Base-by-base conservation (phyloP, 1,139 yeast genomes). In the Suhomyces bribrorum region DNA sequence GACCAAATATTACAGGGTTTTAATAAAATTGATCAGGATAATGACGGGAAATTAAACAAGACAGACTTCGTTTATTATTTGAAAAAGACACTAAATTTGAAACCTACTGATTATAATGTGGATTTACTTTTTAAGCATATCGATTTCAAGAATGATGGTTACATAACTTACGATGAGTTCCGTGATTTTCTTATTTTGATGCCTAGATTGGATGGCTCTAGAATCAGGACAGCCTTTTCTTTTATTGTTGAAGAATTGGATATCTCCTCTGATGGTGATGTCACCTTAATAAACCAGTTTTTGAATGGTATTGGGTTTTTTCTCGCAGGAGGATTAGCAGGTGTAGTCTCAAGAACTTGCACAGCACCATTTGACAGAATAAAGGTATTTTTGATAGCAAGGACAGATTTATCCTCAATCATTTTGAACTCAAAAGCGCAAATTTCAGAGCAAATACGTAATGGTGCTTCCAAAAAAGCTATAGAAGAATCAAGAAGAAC, bases 321-420 rank as follows among this genome's bases (percentile, higher is more conserved):
- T 55, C 62, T 89, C 25, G 96, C 97, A 1, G 98, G 98, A 25
- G 98, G 98, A 0, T 63, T 90, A 23, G 86, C 97, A 0, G 98
- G 98, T 2, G 98, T 92, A 5, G 85, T 92, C 4, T 88, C 97
- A n/a, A 79, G 98, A 64, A 89, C 97, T 0, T 85, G 95, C 53
- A 92, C 98, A 0, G 98, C 98, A 0, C 98, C 98, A 9, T 87
- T 92, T 53, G 98, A 92, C 61, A 76, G 98, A 59, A 78, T 92
- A 17, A 92, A 92, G 57, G 97, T 92, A 14, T 92, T 87, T 53
- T 69, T 92, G 40, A 92, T 92, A 56, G 97, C 98, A 2, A 78
- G 96, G 59, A 83, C 96, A 0, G 96, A 89, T 50, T 66, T 85
- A 36, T 71, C 86, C 0, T 82, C 89, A 2, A 83, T 87, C 0